Base-by-base conservation (phyloP, 345 rosid species). In the Brassica nigra region DNA sequence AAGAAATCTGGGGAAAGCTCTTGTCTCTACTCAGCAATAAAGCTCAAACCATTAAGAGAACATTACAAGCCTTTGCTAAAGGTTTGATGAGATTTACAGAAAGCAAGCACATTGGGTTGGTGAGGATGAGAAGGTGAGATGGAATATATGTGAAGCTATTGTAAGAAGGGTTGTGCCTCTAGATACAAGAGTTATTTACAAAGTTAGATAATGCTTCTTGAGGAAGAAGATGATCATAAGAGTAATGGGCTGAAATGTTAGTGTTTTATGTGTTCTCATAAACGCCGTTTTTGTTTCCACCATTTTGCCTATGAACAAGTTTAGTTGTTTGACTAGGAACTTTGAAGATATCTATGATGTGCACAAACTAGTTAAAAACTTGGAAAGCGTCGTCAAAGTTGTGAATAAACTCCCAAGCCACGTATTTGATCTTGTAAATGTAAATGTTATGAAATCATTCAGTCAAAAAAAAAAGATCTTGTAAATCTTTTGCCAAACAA, bases 81-180 rank as follows among this genome's bases (percentile, higher is more conserved):
- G 90, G 85, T 83, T 95, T 59, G 94, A 91, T 77, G 85, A 76
- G 69, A 83, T 86, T 11, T 85, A 87, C 75, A 73, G 64, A 86
- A 88, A 85, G 85, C 97, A 92, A 11, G 77, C 86, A 37, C 73
- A 58, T 11, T 95, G 97, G 97, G 84, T 84, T 42, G 87, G 92
- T 8, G 75, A 85, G 1, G 88, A 88, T 28, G 89, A 86, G 49
- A 73, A 63, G 42, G 29, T 87, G 82, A 90, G 91, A 85, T 68
- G 85, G 86, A 89, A 82, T 82, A 83, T 87, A 37, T 58, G 91
- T 73, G 79, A 82, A 27, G 78, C 88, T 4, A 76, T 78, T n/a
- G 83, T 87, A 15, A 85, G 86, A 72, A 84, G 85, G 3, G 34
- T 91, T 58, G 81, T 88, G 20, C 97, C 97, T 1, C 99, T 0